Evolutionary conservation across 345 rosid genomes (phyloP), one percentile per base, ranked within the genome.

Genomic region (Euclidium syriacum): DNA sequence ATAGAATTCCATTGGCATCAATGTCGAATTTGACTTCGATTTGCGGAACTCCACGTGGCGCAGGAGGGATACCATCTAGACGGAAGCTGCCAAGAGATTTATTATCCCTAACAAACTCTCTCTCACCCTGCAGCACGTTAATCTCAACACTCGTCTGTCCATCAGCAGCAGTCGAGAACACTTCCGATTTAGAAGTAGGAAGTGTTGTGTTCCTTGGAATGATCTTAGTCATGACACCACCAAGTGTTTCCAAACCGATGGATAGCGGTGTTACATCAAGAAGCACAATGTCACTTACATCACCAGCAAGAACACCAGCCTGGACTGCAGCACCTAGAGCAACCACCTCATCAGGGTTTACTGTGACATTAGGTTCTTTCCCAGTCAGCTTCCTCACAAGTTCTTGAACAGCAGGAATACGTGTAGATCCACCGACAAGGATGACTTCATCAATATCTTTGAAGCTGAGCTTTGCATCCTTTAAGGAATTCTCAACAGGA

Each of bases 141-240:
- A 94, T 94, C 73, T 94, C 99, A 2, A 94, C 99, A 57, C 99
- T 94, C 14, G 99, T 94, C 74, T 94, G 99, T 24, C 99, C 99
- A 62, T 94, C 99, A 3, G 97, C 99, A 54, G 99, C 97, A 3
- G 99, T 94, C 10, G 99, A 94, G 68, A 94, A 94, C 34, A 94
- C 99, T 75, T 94, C 99, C 7, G 99, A 94, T 69, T 94, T 94
- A 10, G 99, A 94, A 11, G 99, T 90, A 24, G 99, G 99, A 41
- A 94, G 62, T 1, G 99, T 94, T 1, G 97, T 85, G 68, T 94
- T 94, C 69, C 99, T 85, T 1, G 96, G 88, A 47, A 94, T 94
- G 52, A 90, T 90, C 74, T 94, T 94, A 3, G 99, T 94, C 97
- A 94, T 94, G 10, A 94, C 99, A 24, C 99, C 96, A 35, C 99